phyloP scores from a whole-genome alignment of 768 basidiomycete genomes.

The Hypholoma sublateritium region DNA sequence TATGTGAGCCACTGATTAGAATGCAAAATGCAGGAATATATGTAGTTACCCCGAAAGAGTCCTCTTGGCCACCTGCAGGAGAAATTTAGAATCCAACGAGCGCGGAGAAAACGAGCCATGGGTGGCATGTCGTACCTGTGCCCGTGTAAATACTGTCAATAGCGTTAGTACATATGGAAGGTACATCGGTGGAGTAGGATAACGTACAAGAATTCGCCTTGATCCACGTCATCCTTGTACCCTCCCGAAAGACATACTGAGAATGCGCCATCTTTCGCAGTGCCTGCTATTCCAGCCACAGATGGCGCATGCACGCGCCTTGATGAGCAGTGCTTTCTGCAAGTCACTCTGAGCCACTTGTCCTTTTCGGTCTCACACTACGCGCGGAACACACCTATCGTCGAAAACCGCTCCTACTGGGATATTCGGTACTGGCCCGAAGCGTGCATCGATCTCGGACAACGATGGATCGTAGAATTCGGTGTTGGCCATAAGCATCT shows the following conservation, averaged over 20 bases:
- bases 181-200: neutral
- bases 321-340: slow-evolving; percentile 24
- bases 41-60: slow-evolving; percentile 4
- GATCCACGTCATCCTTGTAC: slow-evolving; percentile 41
- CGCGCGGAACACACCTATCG: slow-evolving; percentile 16
- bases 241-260: slow-evolving; percentile 40
- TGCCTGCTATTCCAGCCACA: slow-evolving; percentile 37
- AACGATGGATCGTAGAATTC: slow-evolving; percentile 18
- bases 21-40: neutral
- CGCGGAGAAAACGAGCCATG: no score
- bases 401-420: slow-evolving; percentile 22
- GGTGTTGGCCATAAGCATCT: slow-evolving; percentile 18
- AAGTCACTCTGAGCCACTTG: neutral
- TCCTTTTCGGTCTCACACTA: neutral
- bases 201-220: slow-evolving; percentile 38
- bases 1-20: neutral
- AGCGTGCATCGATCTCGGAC: slow-evolving; percentile 18
- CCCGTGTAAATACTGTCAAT: slow-evolving; percentile 37
- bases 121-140: slow-evolving; percentile 26
- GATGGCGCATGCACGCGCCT: slow-evolving; percentile 26
- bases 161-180: neutral
- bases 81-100: neutral
- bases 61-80: slow-evolving; percentile 15
- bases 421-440: slow-evolving; percentile 20
- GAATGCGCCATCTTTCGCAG: slow-evolving; percentile 30